Evolutionary conservation across 2,329 filamentous ascomycete genomes (phyloP).

Genomic region (Teratosphaeria epicoccoides): DNA sequence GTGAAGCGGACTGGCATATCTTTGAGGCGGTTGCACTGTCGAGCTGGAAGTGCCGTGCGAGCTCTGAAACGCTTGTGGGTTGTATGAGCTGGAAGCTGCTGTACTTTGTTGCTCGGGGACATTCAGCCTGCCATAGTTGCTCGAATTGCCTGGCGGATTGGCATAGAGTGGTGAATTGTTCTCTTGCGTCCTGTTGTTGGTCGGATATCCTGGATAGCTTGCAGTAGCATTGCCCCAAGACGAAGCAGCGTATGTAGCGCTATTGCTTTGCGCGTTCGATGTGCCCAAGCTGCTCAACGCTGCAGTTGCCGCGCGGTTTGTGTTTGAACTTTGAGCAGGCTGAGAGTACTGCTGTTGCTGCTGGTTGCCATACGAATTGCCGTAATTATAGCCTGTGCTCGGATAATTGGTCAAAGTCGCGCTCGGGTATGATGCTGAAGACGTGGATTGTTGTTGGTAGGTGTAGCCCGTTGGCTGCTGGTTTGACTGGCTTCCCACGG

Average conservation of each 20-base stretch:
- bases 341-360: constrained; percentile 8
- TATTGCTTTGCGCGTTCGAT: constrained; percentile 5
- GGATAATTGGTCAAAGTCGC: constrained; percentile 4
- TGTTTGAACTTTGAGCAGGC: constrained; percentile 7
- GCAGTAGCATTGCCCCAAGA: constrained; percentile 5
- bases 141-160: constrained; percentile 7
- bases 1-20: constrained; percentile 22
- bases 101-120: constrained; percentile 14
- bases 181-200: constrained; percentile 10
- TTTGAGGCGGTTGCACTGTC: constrained; percentile 13
- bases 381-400: constrained; percentile 9
- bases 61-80: constrained; percentile 11
- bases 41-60: constrained; percentile 7
- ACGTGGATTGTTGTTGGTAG: constrained; percentile 11
- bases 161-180: constrained; percentile 18
- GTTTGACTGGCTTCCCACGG: constrained; percentile 22
- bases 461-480: constrained; percentile 12
- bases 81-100: constrained; percentile 5
- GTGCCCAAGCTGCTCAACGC: constrained; percentile 15
- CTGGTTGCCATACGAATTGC: constrained; percentile 9
- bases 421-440: constrained; percentile 4
- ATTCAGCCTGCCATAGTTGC: constrained; percentile 14
- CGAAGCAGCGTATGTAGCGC: constrained; percentile 9
- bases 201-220: constrained; percentile 4
- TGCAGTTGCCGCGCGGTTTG: constrained; percentile 11